Evolutionary conservation across 306 rosid species (phyloP).

Genomic region (Prunus mume): DNA sequence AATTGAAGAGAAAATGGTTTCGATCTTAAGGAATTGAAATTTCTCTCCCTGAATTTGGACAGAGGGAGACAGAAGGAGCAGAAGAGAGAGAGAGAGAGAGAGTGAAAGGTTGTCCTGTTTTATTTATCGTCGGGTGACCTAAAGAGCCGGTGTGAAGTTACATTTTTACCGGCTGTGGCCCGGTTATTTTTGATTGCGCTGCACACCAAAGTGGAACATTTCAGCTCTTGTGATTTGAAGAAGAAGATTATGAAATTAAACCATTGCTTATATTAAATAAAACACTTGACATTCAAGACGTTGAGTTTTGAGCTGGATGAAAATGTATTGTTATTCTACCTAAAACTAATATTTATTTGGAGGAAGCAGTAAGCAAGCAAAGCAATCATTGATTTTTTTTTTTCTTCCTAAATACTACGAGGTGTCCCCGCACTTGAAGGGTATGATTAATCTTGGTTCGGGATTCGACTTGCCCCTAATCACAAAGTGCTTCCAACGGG

Average conservation of each 20-base stretch:
- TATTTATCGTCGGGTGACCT: conserved; percentile 24
- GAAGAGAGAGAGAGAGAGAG: conserved; percentile 19
- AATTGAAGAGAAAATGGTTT: conserved; percentile 15
- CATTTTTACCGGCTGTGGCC: conserved; percentile 27
- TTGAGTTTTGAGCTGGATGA: no score
- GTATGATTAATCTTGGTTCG: no score
- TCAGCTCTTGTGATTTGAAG: background rate
- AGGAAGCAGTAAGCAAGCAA: background rate
- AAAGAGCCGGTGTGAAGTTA: conserved; percentile 25
- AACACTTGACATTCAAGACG: background rate
- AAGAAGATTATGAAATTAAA: background rate
- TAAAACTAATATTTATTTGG: no score
- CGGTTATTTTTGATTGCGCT: conserved; percentile 1
- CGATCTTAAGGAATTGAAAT: conserved; percentile 28
- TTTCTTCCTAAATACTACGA: no score
- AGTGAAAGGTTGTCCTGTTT: conserved; percentile 20
- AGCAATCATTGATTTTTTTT: background rate
- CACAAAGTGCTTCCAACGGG: fast-evolving
- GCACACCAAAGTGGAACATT: no score
- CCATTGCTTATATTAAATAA: background rate
- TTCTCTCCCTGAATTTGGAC: background rate
- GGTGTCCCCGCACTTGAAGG: fast-evolving
- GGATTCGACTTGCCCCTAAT: fast-evolving
- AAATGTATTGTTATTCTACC: no score
- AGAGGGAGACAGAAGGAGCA: conserved; percentile 19